Conservation (phyloP, 129 eudicot genomes). For the Escallonia rubra region DNA sequence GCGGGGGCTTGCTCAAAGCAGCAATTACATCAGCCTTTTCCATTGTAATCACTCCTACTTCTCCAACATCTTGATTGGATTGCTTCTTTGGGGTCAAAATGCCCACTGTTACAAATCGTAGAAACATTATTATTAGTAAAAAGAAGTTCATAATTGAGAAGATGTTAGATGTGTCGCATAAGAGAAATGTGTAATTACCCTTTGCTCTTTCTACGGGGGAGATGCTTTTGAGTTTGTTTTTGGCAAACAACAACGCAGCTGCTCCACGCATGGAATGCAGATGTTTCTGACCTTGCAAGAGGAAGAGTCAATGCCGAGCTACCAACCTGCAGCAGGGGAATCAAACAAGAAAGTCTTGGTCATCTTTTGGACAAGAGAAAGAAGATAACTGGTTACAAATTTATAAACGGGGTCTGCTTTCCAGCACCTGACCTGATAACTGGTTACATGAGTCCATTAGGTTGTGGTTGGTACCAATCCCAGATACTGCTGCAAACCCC, state of each 20-base stretch:
- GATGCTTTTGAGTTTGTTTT: slow-evolving; percentile 24
- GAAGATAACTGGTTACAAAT: too few species aligned
- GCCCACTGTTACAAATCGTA: slow-evolving; percentile 27
- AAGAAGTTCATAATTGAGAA: background rate
- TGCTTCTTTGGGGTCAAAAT: slow-evolving; percentile 53
- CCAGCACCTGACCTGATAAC: too few species aligned
- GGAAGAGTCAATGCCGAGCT: slow-evolving; percentile 8
- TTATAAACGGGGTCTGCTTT: too few species aligned
- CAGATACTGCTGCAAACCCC: too few species aligned
- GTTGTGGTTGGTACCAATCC: too few species aligned
- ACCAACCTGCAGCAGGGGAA: background rate
- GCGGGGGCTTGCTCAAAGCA: slow-evolving; percentile 84
- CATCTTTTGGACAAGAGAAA: background rate
- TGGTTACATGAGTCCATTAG: too few species aligned
- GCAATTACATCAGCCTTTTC: slow-evolving; percentile 51
- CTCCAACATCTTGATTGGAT: slow-evolving; percentile 35
- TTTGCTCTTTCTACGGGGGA: slow-evolving; percentile 31
- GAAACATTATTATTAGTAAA: background rate
- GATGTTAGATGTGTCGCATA: background rate
- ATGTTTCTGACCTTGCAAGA: slow-evolving; percentile 1
- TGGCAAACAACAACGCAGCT: slow-evolving; percentile 16
- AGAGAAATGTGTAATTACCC: slow-evolving; percentile 42
- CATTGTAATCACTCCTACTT: slow-evolving; percentile 28
- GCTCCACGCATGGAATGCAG: slow-evolving; percentile 27
- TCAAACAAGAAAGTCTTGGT: background rate